These are phyloP conservation scores for Solanum acaule DNA, from an alignment of 257 asterid genomes.

Conservation along the genomic window DNA sequence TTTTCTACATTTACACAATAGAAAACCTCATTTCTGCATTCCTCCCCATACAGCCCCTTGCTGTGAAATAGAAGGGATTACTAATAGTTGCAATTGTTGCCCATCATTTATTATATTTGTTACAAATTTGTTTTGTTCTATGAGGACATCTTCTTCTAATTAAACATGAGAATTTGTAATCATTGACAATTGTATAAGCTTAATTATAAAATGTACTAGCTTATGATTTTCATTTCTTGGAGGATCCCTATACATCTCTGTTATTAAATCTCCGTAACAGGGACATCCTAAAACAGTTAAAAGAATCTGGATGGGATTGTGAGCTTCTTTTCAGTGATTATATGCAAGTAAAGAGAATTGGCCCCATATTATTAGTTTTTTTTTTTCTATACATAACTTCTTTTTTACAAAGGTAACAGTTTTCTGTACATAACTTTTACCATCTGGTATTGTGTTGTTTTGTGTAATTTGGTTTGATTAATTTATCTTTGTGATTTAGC, in stretches of 20 bases:
- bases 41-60: background rate
- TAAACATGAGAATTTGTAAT: background rate
- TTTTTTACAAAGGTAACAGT: background rate
- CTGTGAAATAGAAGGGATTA: background rate
- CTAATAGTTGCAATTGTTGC: background rate
- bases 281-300: background rate
- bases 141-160: background rate
- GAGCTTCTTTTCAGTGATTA: background rate
- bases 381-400: background rate
- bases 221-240: background rate
- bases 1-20: background rate
- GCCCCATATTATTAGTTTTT: background rate
- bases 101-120: background rate
- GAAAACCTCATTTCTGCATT: background rate
- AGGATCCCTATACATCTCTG: background rate
- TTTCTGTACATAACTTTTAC: background rate
- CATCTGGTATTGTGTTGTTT: background rate
- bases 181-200: background rate
- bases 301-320: background rate
- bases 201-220: background rate
- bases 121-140: background rate
- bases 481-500: background rate
- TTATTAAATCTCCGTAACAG: background rate
- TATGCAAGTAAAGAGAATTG: background rate
- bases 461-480: background rate